Evolutionary conservation across 2,329 filamentous ascomycete genomes (phyloP), one percentile per base, ranked within the genome.

Genomic region (Pseudogymnoascus sp.): DNA sequence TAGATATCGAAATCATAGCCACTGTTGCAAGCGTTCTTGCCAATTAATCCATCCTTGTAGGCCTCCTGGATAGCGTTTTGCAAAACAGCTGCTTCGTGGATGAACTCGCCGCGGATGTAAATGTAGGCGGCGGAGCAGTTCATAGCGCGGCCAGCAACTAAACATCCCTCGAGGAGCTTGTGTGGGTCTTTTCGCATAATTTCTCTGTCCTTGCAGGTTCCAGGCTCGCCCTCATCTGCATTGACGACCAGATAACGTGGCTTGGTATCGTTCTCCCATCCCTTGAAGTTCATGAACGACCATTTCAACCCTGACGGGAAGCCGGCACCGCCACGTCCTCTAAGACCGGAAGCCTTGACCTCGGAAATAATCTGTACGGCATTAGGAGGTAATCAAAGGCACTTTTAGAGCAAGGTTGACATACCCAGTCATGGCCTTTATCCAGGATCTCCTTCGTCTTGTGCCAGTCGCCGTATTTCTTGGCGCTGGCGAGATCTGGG

Each of bases 211-310:
- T 99, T 99, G 87, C 94, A 99, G 61, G 94, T 99, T 76, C 94
- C 94, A 31, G 94, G 94, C 79, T 99, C 94, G 73, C 94, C 94
- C 81, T 99, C 94, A 76, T 99, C 94, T 69, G 94, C 94, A 74
- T 99, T 99, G 80, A 99, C 91, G 65, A 99, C 93, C 62, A 99
- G 82, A 74, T 99, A 99, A 72, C 94, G 88, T 68, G 94, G 94
- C 79, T 96, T 96, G 71, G 78, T 89, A 76, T 97, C 94, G 80
- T 99, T 96, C 72, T 99, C 93, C 94, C 94, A 99, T 72, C 92
- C 94, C 80, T 97, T 97, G 83, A 93, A 92, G 83, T 99, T 99
- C 94, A 99, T 99, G 78, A 99, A 99, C 59, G 92, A 97, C 90
- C 94, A 99, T 92, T 99, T 99, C 82, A 99, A 81, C 66, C 94